Conservation (phyloP, 1,139 yeast genomes). For the Eremothecium coryli region DNA sequence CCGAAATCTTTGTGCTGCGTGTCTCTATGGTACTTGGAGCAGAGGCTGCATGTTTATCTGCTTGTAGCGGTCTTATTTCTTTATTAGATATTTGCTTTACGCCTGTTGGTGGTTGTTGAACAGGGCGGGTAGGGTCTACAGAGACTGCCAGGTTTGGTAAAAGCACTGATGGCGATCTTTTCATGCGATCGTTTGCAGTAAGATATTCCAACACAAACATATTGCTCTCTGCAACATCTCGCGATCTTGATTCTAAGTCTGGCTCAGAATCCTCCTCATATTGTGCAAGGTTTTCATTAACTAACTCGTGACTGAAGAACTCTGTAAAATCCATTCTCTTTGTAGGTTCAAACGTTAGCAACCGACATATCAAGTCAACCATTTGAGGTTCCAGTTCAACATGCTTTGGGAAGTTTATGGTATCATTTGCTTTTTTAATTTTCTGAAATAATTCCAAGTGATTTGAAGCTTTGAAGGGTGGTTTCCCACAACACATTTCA, state of each 20-base stretch:
- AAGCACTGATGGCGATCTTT: constrained; percentile 2
- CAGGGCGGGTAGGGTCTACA: neutral
- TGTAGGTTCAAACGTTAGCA: constrained; percentile 75
- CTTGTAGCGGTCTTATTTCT: neutral
- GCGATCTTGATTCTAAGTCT: constrained; percentile 47
- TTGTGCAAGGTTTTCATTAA: constrained; percentile 29
- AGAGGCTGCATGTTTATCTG: neutral
- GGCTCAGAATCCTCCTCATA: constrained; percentile 30
- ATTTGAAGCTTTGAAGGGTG: constrained; percentile 89
- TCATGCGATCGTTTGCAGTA: constrained; percentile 16
- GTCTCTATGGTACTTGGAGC: constrained; percentile 1
- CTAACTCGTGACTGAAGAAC: constrained; percentile 54
- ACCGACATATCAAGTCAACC: constrained; percentile 58
- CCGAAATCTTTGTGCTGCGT: neutral
- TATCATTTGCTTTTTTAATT: constrained; percentile 74
- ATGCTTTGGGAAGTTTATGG: constrained; percentile 61
- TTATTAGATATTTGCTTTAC: constrained; percentile 1
- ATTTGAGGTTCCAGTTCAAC: constrained; percentile 41
- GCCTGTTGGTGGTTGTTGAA: neutral
- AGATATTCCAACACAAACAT: constrained; percentile 76
- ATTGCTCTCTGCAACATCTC: constrained; percentile 53
- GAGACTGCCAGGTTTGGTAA: neutral
- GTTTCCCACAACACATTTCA: constrained; percentile 91
- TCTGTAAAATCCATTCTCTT: constrained; percentile 83
- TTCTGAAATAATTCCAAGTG: constrained; percentile 81